phyloP scores from a whole-genome alignment of 257 asterid species.

The Solanum virginianum region DNA sequence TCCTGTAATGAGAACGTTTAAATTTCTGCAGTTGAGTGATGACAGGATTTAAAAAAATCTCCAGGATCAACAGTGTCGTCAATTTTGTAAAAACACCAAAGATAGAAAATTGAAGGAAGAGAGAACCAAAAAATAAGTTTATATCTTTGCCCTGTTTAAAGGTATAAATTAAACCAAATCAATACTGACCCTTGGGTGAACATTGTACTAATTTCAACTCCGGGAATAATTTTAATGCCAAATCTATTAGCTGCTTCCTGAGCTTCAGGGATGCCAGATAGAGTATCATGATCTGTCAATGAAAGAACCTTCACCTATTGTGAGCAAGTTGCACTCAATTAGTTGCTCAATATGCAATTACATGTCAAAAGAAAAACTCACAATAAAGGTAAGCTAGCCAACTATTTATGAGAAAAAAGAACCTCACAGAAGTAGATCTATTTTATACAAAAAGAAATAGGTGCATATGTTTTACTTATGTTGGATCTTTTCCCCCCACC shows the following conservation, averaged over 20 bases:
- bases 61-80: not conserved
- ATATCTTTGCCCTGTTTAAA: not conserved
- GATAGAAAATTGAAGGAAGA: not conserved
- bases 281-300: conserved; percentile 92
- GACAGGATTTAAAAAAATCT: not conserved
- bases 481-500: not conserved
- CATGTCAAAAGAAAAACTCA: not conserved
- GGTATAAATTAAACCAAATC: not conserved
- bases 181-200: conserved; percentile 57
- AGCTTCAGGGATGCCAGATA: conserved; percentile 92
- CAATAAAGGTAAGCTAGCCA: not conserved
- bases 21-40: not conserved
- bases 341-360: not conserved
- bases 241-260: conserved; percentile 79
- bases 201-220: conserved; percentile 91
- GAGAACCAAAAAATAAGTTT: not conserved
- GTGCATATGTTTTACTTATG: not conserved
- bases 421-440: not conserved
- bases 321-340: conserved; percentile 14
- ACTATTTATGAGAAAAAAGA: not conserved
- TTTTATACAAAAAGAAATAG: not conserved
- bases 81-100: not conserved
- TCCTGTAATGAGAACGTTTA: conserved; percentile 28
- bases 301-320: conserved; percentile 96
- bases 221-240: conserved; percentile 89